Conservation (phyloP, 164 flowering plant genomes). For the Houttuynia cordata region DNA sequence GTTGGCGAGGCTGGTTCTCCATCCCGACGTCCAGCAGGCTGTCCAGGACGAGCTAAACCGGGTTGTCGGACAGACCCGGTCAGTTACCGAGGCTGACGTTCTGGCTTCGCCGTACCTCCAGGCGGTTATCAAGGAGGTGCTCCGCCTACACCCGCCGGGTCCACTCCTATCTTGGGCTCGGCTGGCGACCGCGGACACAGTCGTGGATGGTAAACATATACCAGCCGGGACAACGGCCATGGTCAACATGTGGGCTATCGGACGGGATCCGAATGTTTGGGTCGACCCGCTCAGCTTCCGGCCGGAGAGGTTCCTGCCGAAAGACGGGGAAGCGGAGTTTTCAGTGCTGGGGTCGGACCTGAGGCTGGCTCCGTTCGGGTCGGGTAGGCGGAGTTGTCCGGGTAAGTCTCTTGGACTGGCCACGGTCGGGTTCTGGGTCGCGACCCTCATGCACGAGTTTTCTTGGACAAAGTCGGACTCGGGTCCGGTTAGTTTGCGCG, state of each 20-base stretch:
- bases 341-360: constrained; percentile 51
- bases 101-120: constrained; percentile 25
- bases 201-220: constrained; percentile 47
- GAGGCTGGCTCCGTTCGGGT: constrained; percentile 68
- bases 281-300: constrained; percentile 36
- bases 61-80: constrained; percentile 20
- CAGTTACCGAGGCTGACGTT: constrained; percentile 32
- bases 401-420: constrained; percentile 53
- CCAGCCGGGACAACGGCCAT: constrained; percentile 79
- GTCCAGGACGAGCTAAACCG: constrained; percentile 22
- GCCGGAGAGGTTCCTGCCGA: constrained; percentile 45
- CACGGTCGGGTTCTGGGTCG: constrained; percentile 54
- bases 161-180: constrained; percentile 59
- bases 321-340: constrained; percentile 23
- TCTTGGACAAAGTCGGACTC: constrained; percentile 24
- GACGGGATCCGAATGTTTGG: constrained; percentile 48
- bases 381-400: constrained; percentile 61
- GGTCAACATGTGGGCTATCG: constrained; percentile 94
- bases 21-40: constrained; percentile 16
- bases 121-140: constrained; percentile 39
- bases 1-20: constrained; percentile 21
- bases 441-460: constrained; percentile 35
- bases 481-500: constrained; percentile 34
- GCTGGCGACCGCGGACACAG: constrained; percentile 41
- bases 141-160: constrained; percentile 53